A percentile compares a stretch with the other conserved stretches of the same genome.
Evolutionary conservation across 1,284 basidiomycete genomes (phyloP).

Genomic region (Microbotryomycetes sp.): DNA sequence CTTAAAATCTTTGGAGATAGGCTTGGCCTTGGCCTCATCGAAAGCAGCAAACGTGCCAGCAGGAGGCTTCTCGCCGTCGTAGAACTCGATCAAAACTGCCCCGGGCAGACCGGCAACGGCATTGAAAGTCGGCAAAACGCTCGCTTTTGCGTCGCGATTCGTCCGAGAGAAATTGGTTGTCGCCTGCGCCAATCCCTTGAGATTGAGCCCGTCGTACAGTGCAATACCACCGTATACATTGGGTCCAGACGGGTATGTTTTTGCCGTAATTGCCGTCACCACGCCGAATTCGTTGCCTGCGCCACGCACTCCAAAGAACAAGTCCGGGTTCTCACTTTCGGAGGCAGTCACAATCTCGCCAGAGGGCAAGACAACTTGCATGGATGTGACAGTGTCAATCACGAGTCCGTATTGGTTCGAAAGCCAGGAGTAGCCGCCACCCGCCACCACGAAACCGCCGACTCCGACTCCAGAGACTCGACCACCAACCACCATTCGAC

Average conservation of each 20-base stretch:
- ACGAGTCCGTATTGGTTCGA: conserved; percentile 28
- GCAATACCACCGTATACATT: conserved; percentile 5
- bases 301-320: conserved; percentile 16
- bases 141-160: conserved; percentile 4
- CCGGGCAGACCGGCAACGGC: conserved; percentile 4
- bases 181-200: conserved; percentile 2
- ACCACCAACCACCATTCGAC: conserved; percentile 52
- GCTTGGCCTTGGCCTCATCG: neutral
- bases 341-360: conserved; percentile 30
- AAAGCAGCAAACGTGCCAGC: conserved; percentile 21
- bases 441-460: conserved; percentile 17
- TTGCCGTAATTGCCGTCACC: conserved; percentile 2
- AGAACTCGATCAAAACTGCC: conserved; percentile 30
- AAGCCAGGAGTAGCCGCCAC: conserved; percentile 20
- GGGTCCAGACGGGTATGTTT: conserved; percentile 9
- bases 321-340: conserved; percentile 17
- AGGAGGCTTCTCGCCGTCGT: conserved; percentile 28
- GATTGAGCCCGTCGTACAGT: conserved; percentile 2
- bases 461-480: conserved; percentile 43
- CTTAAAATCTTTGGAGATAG: conserved; percentile 32
- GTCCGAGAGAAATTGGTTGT: neutral
- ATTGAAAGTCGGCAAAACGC: conserved; percentile 7
- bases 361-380: conserved; percentile 31
- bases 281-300: conserved; percentile 11
- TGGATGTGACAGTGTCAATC: conserved; percentile 26